A percentile compares a stretch with the other conserved stretches of the same genome.
Evolutionary conservation across 2,329 filamentous ascomycete genomes (phyloP).

Genomic region (Pseudocercospora pini-densiflorae): DNA sequence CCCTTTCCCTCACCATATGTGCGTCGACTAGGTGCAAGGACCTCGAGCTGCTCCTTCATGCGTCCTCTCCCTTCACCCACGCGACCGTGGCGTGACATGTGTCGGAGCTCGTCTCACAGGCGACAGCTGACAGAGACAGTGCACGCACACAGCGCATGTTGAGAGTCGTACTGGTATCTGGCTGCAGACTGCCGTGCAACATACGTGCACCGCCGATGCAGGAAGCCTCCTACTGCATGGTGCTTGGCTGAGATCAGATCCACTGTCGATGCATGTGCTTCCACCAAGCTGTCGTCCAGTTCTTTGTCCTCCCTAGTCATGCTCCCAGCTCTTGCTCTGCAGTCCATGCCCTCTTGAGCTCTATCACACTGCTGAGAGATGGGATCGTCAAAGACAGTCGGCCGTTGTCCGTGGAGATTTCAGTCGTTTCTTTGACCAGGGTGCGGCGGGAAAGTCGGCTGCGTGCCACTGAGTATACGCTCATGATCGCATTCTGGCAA

Average conservation of each 20-base stretch:
- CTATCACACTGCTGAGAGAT: background rate
- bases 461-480: background rate
- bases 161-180: background rate
- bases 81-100: background rate
- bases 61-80: too few relatives aligned
- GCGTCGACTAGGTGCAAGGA: background rate
- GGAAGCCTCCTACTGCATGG: background rate
- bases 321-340: background rate
- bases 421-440: background rate
- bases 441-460: background rate
- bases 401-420: background rate
- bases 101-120: background rate
- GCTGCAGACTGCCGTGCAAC: background rate
- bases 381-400: background rate
- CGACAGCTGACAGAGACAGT: background rate
- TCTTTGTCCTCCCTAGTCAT: background rate
- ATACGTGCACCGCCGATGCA: background rate
- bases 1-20: too few relatives aligned
- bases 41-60: too few relatives aligned
- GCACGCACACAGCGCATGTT: background rate
- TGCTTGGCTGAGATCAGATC: background rate
- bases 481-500: background rate
- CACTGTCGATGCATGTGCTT: background rate
- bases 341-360: background rate
- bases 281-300: too few relatives aligned